Base-by-base conservation (phyloP, 1,284 basidiomycete genomes). In the Inonotus hispidus region DNA sequence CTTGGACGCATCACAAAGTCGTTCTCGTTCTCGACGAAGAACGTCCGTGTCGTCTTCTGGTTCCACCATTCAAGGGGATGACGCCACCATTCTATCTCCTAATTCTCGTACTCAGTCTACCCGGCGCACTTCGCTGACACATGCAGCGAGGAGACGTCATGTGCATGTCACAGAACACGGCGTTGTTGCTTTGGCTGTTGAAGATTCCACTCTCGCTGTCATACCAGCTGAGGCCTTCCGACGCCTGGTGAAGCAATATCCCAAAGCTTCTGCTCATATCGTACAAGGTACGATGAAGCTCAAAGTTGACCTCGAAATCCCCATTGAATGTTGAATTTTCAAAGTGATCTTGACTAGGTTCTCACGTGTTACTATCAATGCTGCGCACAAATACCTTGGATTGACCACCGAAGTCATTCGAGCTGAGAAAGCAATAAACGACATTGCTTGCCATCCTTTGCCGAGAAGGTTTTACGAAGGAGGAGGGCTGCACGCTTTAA, bases 141-240 rank as follows among this genome's bases (percentile, higher is more conserved):
- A 32, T 53, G 23, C 23, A 2, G 37, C 19, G 19, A 25, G 39
- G 27, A 37, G 45, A 41, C 16, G n/a, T 32, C 39, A 32, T 27
- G 23, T 32, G 14, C 37, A 21, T 25, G 39, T 35, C 7, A 32
- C 49, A 8, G 59, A 60, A 67, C 80, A 83, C 66, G 87, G 88
- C 5, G 82, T 88, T 2, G 85, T 98, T 35, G 95, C 95, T 13
- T 81, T 95, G 32, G 97, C 96, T 2, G 90, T 89, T 1, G 90
- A 92, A 59, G 96, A 99, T 71, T 94, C 93, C 3, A 98, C 96
- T 0, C 77, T 99, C 7, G 97, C 96, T n/a, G 96, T 99, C 14
- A 98, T 99, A 59, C 97, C 96, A 3, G 95, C 96, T 1, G 94
- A 98, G 71, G 97, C 96, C 3, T 99, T 99, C 76, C 83, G 88